These are phyloP conservation scores for Fusarium sarcochroum DNA, from an alignment of 2,329 filamentous ascomycete genomes.

Conservation along the genomic window DNA sequence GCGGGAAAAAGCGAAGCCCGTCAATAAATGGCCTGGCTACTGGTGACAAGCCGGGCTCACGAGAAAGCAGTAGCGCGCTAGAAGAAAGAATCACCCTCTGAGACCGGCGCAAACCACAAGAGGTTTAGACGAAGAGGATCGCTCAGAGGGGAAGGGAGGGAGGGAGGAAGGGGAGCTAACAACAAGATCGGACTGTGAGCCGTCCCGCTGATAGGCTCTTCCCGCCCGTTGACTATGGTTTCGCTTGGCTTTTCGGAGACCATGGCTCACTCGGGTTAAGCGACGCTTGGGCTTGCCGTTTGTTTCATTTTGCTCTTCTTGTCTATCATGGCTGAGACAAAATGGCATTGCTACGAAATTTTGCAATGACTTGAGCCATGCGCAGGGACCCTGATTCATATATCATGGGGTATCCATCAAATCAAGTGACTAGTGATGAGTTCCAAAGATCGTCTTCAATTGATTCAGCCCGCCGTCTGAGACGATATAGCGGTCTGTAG, in stretches of 20 bases:
- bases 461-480: slow-evolving; percentile 5
- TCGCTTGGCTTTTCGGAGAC: slow-evolving; percentile 23
- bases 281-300: slow-evolving; percentile 35
- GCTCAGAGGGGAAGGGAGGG: not conserved
- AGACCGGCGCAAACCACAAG: slow-evolving; percentile 31
- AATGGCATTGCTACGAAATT: slow-evolving; percentile 5
- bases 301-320: slow-evolving; percentile 29
- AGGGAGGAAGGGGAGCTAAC: slow-evolving; percentile 17
- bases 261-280: slow-evolving; percentile 26
- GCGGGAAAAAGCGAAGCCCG: slow-evolving; percentile 33
- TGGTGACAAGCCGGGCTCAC: slow-evolving; percentile 15
- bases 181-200: slow-evolving; percentile 36
- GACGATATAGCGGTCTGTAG: slow-evolving; percentile 34
- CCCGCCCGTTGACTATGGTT: slow-evolving; percentile 32
- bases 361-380: slow-evolving; percentile 1
- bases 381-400: slow-evolving; percentile 11
- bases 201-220: slow-evolving; percentile 45
- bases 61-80: slow-evolving; percentile 19
- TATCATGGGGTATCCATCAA: not conserved
- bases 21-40: slow-evolving; percentile 17
- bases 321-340: slow-evolving; percentile 16
- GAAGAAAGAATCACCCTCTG: slow-evolving; percentile 22
- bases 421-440: slow-evolving; percentile 18
- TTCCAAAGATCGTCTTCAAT: slow-evolving; percentile 2
- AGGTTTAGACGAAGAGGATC: slow-evolving; percentile 30